A percentile compares a stretch with the other conserved stretches of the same genome.
Conservation (phyloP, 352 stramenopile species). For the Thalassiosira pacifica region DNA sequence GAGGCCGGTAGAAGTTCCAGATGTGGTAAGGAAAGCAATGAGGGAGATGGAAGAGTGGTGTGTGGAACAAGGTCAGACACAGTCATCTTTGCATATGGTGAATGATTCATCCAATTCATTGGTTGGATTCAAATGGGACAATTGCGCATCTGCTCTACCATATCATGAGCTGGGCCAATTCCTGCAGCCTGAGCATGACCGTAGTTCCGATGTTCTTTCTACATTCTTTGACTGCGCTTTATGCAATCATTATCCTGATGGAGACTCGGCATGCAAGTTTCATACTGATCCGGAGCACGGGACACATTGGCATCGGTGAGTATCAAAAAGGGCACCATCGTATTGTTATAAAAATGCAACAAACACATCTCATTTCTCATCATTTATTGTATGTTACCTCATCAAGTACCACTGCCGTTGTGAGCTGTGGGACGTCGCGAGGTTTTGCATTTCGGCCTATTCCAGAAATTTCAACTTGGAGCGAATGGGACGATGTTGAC, state of each 20-base stretch:
- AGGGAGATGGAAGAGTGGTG: constrained; percentile 60
- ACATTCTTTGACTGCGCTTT: constrained; percentile 78
- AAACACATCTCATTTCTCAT: no score
- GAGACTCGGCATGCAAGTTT: constrained; percentile 73
- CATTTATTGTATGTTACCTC: no score
- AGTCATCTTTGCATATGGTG: constrained; percentile 28
- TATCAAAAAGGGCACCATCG: no score
- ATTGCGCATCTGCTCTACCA: constrained; percentile 39
- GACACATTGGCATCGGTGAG: constrained; percentile 70
- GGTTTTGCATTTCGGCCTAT: constrained; percentile 81
- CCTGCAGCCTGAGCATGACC: constrained; percentile 16
- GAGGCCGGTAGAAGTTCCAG: constrained; percentile 60
- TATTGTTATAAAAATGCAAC: no score
- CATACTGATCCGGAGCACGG: constrained; percentile 82
- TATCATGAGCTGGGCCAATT: constrained; percentile 50
- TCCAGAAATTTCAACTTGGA: constrained; percentile 60
- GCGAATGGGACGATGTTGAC: constrained; percentile 55
- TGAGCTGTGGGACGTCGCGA: constrained; percentile 64
- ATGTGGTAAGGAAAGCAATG: constrained; percentile 65
- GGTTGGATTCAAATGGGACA: constrained; percentile 54
- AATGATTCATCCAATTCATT: constrained; percentile 14
- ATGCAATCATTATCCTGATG: constrained; percentile 80
- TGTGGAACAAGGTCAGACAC: constrained; percentile 21
- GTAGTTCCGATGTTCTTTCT: not conserved
- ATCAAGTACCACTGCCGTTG: constrained; percentile 69